phyloP scores from a whole-genome alignment of 805 yeast species.

The Wickerhamiella slavikovae region DNA sequence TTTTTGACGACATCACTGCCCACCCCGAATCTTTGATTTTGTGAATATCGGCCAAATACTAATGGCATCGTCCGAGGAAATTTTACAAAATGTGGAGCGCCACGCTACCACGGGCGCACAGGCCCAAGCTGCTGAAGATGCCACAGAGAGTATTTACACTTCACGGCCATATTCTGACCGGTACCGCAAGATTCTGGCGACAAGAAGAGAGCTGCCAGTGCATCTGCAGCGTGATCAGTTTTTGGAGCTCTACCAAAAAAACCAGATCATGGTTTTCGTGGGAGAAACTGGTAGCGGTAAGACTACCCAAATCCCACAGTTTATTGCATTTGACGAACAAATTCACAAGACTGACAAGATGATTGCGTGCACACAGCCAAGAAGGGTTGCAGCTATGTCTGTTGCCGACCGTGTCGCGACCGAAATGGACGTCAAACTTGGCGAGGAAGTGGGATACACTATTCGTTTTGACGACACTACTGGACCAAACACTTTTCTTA shows the following conservation, averaged over 20 bases:
- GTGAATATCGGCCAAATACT: too few species aligned
- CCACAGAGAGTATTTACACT: slow-evolving; percentile 56
- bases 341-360: slow-evolving; percentile 69
- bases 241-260: slow-evolving; percentile 56
- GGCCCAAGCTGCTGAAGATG: slow-evolving; percentile 22
- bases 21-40: too few species aligned
- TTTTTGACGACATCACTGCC: too few species aligned
- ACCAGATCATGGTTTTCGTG: slow-evolving; percentile 93
- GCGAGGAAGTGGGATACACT: slow-evolving; percentile 88
- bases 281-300: slow-evolving; percentile 99
- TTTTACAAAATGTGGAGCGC: slow-evolving; percentile 3
- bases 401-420: slow-evolving; percentile 96
- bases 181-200: slow-evolving; percentile 58
- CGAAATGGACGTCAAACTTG: slow-evolving; percentile 85
- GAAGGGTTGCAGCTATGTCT: slow-evolving; percentile 85
- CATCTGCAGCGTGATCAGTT: slow-evolving; percentile 86
- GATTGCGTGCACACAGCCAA: slow-evolving; percentile 82
- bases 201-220: slow-evolving; percentile 77
- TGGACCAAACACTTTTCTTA: slow-evolving; percentile 55
- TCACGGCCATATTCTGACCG: slow-evolving; percentile 39
- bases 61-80: too few species aligned
- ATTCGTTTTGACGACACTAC: slow-evolving; percentile 89
- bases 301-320: slow-evolving; percentile 95
- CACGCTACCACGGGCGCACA: slow-evolving; percentile 18
- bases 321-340: slow-evolving; percentile 78